Evolutionary conservation across 805 yeast species (phyloP), one percentile per base, ranked within the genome.

Genomic region (Hagleromyces aurorensis): DNA sequence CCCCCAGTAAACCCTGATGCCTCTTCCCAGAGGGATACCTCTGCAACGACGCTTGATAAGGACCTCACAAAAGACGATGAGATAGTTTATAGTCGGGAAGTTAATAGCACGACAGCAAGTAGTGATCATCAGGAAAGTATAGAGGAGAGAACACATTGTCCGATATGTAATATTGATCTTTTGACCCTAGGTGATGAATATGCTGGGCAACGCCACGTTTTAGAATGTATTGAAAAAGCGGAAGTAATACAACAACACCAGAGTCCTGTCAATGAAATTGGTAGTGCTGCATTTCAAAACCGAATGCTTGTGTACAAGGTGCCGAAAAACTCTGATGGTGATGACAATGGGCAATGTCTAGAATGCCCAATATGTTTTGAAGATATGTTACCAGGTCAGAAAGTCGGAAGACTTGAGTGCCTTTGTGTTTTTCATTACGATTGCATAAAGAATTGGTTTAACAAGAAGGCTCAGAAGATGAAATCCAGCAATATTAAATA

Each of bases 291-390:
- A 8, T 36, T 28, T 13, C 49, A 46, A 25, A 87, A 87, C 52
- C 68, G 94, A 36, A 87, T 91, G 96, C 62, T 91, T 28, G 91
- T 86, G 1, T 85, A 82, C 52, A 70, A 45, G 12, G 43, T 66
- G 2, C 57, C 64, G 2, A 26, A 36, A 9, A 40, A 32, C 30
- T 29, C 17, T 28, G 36, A 19, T 23, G 52, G 47, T 34, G 53
- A 44, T 13, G 36, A 38, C 10, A 50, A 46, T 6, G 50, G 60
- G 16, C 64, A 62, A 11, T 75, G 66, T 19, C 72, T 73, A 27
- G 97, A 91, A 54, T 91, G 99, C 54, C 89, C 85, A 10, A 89
- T 91, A 14, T 91, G 99, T 50, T 72, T 89, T 38, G 98, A 91
- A 52, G 94, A 83, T 12, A 73, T 87, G 52, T 59, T 61, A 27